phyloP scores from a whole-genome alignment of 2,329 filamentous ascomycete species.

The Fusarium foetens region DNA sequence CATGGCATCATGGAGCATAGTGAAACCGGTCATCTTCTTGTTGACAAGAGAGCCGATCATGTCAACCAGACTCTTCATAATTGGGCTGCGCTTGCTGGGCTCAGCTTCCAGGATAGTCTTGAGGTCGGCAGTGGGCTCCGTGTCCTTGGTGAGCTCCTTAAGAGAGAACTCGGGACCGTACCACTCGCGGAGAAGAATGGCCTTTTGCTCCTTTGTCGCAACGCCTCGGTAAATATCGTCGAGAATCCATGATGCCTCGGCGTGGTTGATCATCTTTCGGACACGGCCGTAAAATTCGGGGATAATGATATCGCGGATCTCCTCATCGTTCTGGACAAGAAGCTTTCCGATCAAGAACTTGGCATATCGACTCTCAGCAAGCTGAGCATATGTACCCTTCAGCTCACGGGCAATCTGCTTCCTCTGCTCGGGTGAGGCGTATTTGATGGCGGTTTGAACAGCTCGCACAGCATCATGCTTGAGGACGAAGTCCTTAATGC shows the following conservation, averaged over 20 bases:
- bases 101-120: constrained; percentile 77
- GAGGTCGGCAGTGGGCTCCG: constrained; percentile 73
- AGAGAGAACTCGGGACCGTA: constrained; percentile 94
- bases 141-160: constrained; percentile 69
- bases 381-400: constrained; percentile 81
- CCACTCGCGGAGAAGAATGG: constrained; percentile 88
- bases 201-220: constrained; percentile 87
- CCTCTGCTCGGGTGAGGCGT: constrained; percentile 85
- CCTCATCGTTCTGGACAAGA: constrained; percentile 87
- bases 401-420: constrained; percentile 89
- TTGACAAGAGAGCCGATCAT: constrained; percentile 93
- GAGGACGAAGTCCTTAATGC: constrained; percentile 94
- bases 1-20: constrained; percentile 98
- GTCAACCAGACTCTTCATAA: constrained; percentile 85
- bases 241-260: constrained; percentile 96
- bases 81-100: constrained; percentile 86
- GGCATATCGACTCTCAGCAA: constrained; percentile 95
- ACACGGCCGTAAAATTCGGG: constrained; percentile 96
- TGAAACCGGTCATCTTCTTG: constrained; percentile 97
- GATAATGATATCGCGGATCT: constrained; percentile 88
- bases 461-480: constrained; percentile 99
- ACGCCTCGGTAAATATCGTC: constrained; percentile 95
- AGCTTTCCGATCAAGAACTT: constrained; percentile 98
- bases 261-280: constrained; percentile 91
- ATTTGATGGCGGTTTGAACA: constrained; percentile 96